These are phyloP conservation scores for Mrakia gelida DNA, from an alignment of 768 basidiomycete genomes.

Conservation along the genomic window DNA sequence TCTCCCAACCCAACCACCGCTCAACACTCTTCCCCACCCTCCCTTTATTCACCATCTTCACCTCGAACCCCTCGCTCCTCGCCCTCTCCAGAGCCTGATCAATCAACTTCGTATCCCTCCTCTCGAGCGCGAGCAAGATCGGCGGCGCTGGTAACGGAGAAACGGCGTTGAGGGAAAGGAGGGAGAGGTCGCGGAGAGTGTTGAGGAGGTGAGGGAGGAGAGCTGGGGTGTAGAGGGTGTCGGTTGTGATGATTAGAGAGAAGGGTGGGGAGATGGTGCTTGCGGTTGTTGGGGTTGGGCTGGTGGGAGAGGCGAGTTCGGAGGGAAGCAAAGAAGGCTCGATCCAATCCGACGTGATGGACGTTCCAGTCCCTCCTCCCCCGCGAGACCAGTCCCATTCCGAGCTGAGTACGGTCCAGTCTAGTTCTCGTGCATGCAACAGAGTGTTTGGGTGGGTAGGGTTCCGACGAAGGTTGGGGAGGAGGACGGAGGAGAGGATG, in stretches of 20 bases:
- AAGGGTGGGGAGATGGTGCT: slow-evolving; percentile 51
- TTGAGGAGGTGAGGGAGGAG: slow-evolving; percentile 67
- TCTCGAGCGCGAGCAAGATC: slow-evolving; percentile 66
- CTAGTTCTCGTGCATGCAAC: slow-evolving; percentile 61
- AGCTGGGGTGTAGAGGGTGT: slow-evolving; percentile 66
- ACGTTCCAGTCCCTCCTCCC: slow-evolving; percentile 44
- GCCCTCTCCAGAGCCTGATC: slow-evolving; percentile 60
- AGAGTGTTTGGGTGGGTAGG: neutral
- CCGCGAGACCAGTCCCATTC: slow-evolving; percentile 57
- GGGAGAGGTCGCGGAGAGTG: slow-evolving; percentile 57
- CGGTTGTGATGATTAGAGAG: slow-evolving; percentile 74
- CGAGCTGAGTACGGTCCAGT: slow-evolving; percentile 61
- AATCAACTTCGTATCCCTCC: slow-evolving; percentile 66
- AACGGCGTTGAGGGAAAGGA: slow-evolving; percentile 35
- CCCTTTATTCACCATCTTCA: slow-evolving; percentile 57
- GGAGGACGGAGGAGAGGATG: slow-evolving; percentile 63
- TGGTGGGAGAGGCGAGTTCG: neutral
- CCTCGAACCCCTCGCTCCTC: slow-evolving; percentile 51
- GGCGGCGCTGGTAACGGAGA: slow-evolving; percentile 44
- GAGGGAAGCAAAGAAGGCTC: neutral
- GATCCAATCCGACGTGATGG: slow-evolving; percentile 19
- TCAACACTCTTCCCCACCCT: slow-evolving; percentile 61
- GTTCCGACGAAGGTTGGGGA: slow-evolving; percentile 54
- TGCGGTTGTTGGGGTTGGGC: neutral
- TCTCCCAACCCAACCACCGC: slow-evolving; percentile 58